Evolutionary conservation across 2,329 filamentous ascomycete species (phyloP).

Genomic region (Pseudopyrenochaeta lycopersici): DNA sequence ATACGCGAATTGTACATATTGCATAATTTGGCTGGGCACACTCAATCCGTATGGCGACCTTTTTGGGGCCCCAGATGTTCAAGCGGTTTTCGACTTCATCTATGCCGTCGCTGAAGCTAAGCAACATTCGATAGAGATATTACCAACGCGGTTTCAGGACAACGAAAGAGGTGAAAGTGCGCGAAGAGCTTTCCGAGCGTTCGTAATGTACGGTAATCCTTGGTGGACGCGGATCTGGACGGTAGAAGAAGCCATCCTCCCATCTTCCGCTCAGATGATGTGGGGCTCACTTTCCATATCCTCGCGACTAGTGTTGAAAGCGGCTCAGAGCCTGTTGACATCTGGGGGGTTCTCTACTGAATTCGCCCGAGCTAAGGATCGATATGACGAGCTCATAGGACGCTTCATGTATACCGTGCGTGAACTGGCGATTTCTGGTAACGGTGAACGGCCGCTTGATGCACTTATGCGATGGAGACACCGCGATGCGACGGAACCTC

Average conservation of each 20-base stretch:
- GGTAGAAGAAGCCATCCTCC: constrained; percentile 27
- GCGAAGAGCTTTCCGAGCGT: constrained; percentile 16
- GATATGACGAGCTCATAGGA: constrained; percentile 13
- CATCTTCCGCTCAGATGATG: constrained; percentile 7
- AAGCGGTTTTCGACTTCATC: constrained; percentile 23
- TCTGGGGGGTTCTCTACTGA: too few relatives aligned
- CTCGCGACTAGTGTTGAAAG: too few relatives aligned
- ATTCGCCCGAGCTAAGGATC: too few relatives aligned
- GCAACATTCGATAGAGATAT: not conserved
- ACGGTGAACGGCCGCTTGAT: constrained; percentile 14
- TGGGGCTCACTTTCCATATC: constrained; percentile 20
- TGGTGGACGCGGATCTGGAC: constrained; percentile 32
- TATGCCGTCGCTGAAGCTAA: constrained; percentile 1
- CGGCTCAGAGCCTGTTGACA: too few relatives aligned
- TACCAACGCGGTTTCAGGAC: constrained; percentile 15
- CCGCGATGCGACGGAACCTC: constrained; percentile 27
- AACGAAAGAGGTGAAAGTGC: constrained; percentile 1
- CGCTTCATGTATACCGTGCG: constrained; percentile 22
- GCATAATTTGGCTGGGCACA: constrained; percentile 36
- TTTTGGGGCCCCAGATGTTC: constrained; percentile 2
- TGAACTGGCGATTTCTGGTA: constrained; percentile 15
- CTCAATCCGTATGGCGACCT: constrained; percentile 4
- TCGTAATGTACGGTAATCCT: constrained; percentile 27
- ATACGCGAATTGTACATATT: constrained; percentile 24
- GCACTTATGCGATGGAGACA: constrained; percentile 30